Percentiles rank a stretch among this genome's conserved stretches.
These are phyloP conservation scores for Voacanga thouarsii DNA, from an alignment of 257 asterid species.

Conservation along the genomic window DNA sequence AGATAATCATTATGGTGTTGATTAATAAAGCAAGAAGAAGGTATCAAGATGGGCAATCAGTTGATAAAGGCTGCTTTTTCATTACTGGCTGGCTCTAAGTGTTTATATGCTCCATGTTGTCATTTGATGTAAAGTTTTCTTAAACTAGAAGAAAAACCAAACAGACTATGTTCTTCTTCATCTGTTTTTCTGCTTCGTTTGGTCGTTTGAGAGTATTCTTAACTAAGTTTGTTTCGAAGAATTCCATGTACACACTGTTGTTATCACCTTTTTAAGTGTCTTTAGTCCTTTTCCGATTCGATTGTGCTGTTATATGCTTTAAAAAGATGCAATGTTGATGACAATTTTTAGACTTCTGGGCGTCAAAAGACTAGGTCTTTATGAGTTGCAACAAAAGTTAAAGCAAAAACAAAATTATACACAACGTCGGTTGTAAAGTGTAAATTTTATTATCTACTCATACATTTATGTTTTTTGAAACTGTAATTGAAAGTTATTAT, in stretches of 20 bases:
- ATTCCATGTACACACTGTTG: not conserved
- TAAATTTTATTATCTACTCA: too few relatives aligned
- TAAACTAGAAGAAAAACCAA: constrained; percentile 10
- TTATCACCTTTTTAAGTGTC: not conserved
- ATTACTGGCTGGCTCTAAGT: not conserved
- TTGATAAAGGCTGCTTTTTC: constrained; percentile 6
- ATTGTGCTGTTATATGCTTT: constrained; percentile 1
- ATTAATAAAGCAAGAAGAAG: not conserved
- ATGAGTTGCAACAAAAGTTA: not conserved
- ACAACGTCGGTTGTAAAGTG: too few relatives aligned
- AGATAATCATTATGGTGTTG: constrained; percentile 3
- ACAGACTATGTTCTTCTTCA: not conserved
- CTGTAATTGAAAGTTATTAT: too few relatives aligned
- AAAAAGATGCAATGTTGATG: not conserved
- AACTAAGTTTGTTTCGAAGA: not conserved
- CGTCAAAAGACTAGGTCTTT: not conserved
- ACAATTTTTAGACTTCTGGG: not conserved
- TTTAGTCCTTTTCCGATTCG: not conserved
- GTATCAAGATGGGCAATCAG: not conserved
- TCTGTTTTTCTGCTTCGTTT: not conserved
- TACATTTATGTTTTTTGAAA: too few relatives aligned
- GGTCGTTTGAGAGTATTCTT: not conserved
- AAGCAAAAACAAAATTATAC: too few relatives aligned
- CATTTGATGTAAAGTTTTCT: constrained; percentile 14
- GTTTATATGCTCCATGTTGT: not conserved